phyloP scores from a whole-genome alignment of 2,329 filamentous ascomycete genomes.

The Bipolaris oryzae region DNA sequence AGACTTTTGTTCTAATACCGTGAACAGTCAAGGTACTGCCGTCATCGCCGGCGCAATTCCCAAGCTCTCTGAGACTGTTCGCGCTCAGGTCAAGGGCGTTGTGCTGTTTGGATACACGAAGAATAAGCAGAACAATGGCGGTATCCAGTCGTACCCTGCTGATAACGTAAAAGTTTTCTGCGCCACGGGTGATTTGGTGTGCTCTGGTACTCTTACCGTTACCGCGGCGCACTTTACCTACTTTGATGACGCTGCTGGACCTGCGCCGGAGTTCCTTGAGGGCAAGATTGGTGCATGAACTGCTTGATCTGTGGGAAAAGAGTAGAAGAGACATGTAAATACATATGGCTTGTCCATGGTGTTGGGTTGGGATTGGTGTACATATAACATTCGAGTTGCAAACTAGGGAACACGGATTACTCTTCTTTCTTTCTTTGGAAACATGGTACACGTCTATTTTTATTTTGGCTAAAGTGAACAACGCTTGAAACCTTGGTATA shows the following conservation, averaged over 20 bases:
- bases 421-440: neutral
- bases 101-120: slow-evolving; percentile 52
- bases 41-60: slow-evolving; percentile 46
- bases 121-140: slow-evolving; percentile 47
- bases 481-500: neutral
- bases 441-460: neutral
- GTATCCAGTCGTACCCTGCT: slow-evolving; percentile 43
- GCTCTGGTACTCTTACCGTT: slow-evolving; percentile 42
- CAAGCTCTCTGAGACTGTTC: slow-evolving; percentile 31
- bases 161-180: slow-evolving; percentile 47
- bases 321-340: neutral
- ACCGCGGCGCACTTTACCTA: slow-evolving; percentile 45
- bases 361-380: too few species aligned
- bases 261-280: slow-evolving; percentile 38
- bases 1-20: slow-evolving; percentile 1
- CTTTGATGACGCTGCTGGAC: slow-evolving; percentile 26
- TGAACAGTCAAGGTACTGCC: slow-evolving; percentile 48
- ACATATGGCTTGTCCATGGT: neutral
- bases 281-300: slow-evolving; percentile 19
- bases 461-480: too few species aligned
- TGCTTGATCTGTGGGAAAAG: neutral
- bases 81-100: slow-evolving; percentile 44
- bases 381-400: too few species aligned
- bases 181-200: slow-evolving; percentile 44
- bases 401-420: too few species aligned